phyloP scores from a whole-genome alignment of 202 grass and related monocot genomes.

The Carex arenaria region DNA sequence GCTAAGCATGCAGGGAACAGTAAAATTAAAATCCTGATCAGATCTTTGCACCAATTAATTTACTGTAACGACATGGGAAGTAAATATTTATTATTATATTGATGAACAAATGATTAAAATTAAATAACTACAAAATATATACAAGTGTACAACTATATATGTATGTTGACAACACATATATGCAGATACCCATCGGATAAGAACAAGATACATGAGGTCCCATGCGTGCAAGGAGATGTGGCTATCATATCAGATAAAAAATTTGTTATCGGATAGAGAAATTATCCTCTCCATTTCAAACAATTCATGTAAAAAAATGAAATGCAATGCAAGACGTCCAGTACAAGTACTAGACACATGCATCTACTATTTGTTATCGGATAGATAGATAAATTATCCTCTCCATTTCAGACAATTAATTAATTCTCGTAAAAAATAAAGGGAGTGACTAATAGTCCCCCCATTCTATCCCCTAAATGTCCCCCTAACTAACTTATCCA shows the following conservation, averaged over 20 bases:
- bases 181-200: not conserved
- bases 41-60: not conserved
- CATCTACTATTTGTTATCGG: too few relatives aligned
- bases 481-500: too few relatives aligned
- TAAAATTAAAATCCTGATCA: not conserved
- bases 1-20: not conserved
- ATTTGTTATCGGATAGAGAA: not conserved
- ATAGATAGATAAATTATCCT: too few relatives aligned
- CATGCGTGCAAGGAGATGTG: not conserved
- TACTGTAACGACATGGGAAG: not conserved
- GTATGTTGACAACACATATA: not conserved
- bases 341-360: too few relatives aligned
- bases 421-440: too few relatives aligned
- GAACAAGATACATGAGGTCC: not conserved
- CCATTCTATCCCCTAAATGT: too few relatives aligned
- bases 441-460: too few relatives aligned
- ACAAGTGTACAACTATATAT: not conserved
- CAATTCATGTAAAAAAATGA: not conserved
- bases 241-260: not conserved
- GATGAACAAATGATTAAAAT: not conserved
- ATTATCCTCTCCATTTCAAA: constrained; percentile 2
- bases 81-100: not conserved
- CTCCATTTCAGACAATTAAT: too few relatives aligned
- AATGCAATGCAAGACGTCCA: too few relatives aligned
- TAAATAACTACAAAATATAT: not conserved